Conservation (phyloP, 768 basidiomycete species). For the Melanogaster broomeanus region DNA sequence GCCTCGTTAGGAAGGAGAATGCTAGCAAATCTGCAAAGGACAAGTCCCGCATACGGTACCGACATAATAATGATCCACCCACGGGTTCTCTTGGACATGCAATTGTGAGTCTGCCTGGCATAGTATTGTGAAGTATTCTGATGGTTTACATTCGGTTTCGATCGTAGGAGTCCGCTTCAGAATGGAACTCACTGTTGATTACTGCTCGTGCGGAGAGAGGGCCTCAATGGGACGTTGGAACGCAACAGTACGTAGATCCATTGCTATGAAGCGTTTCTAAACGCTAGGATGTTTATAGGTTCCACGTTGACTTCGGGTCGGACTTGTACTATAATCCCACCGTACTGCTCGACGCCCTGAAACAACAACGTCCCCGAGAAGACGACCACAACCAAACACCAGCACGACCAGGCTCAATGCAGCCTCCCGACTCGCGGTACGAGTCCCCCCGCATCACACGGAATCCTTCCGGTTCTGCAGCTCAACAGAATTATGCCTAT, state of each 20-base stretch:
- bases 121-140: neutral
- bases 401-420: slow-evolving; percentile 28
- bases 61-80: slow-evolving; percentile 58
- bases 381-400: slow-evolving; percentile 26
- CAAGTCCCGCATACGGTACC: slow-evolving; percentile 38
- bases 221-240: slow-evolving; percentile 86
- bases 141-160: neutral
- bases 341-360: slow-evolving; percentile 53
- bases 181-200: slow-evolving; percentile 82
- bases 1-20: slow-evolving; percentile 49
- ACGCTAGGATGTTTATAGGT: slow-evolving; percentile 42
- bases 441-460: slow-evolving; percentile 35
- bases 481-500: slow-evolving; percentile 31
- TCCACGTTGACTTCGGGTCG: slow-evolving; percentile 73
- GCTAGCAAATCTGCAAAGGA: slow-evolving; percentile 50
- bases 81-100: slow-evolving; percentile 52
- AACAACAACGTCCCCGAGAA: slow-evolving; percentile 33
- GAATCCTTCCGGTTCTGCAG: slow-evolving; percentile 29
- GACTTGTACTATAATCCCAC: slow-evolving; percentile 75
- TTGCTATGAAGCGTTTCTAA: neutral
- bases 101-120: slow-evolving; percentile 49
- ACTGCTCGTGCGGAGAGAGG: slow-evolving; percentile 81
- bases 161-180: slow-evolving; percentile 69
- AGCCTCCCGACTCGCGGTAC: slow-evolving; percentile 34
- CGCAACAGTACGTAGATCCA: slow-evolving; percentile 66